Percentiles rank a stretch among this genome's conserved stretches.
phyloP scores from a whole-genome alignment of 2,329 filamentous ascomycete genomes.

The Xylaria sp. region DNA sequence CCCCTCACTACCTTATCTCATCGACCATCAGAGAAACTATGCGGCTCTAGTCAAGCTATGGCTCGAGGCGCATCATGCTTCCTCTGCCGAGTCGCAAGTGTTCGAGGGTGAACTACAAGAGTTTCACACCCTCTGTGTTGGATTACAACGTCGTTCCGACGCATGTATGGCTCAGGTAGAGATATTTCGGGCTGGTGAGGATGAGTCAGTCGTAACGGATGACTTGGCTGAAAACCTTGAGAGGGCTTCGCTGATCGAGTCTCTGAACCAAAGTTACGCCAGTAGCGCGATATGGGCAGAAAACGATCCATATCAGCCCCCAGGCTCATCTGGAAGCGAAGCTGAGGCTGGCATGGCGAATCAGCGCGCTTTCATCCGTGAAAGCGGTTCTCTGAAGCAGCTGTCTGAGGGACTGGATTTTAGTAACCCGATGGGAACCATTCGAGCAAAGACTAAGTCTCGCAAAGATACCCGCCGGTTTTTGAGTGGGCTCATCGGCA shows the following conservation, averaged over 20 bases:
- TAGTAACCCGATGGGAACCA: slow-evolving; percentile 49
- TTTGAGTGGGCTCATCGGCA: slow-evolving; percentile 56
- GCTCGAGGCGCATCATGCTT: slow-evolving; percentile 67
- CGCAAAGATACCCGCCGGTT: slow-evolving; percentile 56
- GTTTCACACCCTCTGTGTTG: slow-evolving; percentile 64
- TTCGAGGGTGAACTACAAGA: slow-evolving; percentile 64
- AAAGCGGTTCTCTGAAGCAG: slow-evolving; percentile 45
- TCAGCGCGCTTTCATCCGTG: slow-evolving; percentile 43
- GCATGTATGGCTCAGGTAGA: slow-evolving; percentile 64
- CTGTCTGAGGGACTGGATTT: slow-evolving; percentile 50
- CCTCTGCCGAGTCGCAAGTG: slow-evolving; percentile 49
- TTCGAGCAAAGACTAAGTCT: slow-evolving; percentile 51
- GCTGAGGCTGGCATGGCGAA: slow-evolving; percentile 47
- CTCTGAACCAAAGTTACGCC: slow-evolving; percentile 53
- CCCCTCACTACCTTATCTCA: slow-evolving; percentile 89
- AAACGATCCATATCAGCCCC: slow-evolving; percentile 52
- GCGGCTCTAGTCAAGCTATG: slow-evolving; percentile 85
- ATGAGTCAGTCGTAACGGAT: slow-evolving; percentile 48
- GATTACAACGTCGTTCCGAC: slow-evolving; percentile 63
- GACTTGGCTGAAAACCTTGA: slow-evolving; percentile 62
- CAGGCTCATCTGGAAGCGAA: slow-evolving; percentile 65
- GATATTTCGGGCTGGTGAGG: slow-evolving; percentile 55
- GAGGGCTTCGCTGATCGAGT: slow-evolving; percentile 54
- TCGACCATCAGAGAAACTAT: slow-evolving; percentile 88
- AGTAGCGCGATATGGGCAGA: slow-evolving; percentile 52